Percentiles rank a stretch among this genome's conserved stretches.
Evolutionary conservation across 1,139 yeast species (phyloP).

Genomic region (Saccharomycopsis hybrid): DNA sequence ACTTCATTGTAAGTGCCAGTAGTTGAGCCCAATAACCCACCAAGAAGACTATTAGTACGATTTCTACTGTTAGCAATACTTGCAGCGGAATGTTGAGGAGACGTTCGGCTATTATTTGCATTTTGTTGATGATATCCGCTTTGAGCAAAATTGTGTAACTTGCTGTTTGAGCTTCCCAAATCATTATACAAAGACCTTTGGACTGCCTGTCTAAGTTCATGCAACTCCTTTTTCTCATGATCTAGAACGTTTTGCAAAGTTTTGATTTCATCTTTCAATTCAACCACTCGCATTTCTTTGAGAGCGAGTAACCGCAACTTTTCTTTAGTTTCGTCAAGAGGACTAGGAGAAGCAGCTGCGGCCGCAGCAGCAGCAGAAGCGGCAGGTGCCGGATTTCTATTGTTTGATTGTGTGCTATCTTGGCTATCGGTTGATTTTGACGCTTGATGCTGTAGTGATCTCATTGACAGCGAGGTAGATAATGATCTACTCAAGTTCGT

Average conservation of each 20-base stretch:
- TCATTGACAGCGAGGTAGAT: neutral
- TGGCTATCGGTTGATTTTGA: neutral
- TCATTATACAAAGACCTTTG: conserved; percentile 33
- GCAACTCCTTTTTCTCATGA: conserved; percentile 34
- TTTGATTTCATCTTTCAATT: conserved; percentile 44
- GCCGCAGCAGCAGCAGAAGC: neutral
- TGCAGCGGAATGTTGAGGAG: conserved; percentile 2
- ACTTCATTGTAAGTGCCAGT: too few relatives aligned
- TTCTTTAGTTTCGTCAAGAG: conserved; percentile 39
- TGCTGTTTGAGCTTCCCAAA: conserved; percentile 7
- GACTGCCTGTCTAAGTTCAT: conserved; percentile 33
- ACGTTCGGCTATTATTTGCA: neutral
- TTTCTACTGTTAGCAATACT: neutral
- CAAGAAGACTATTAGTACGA: conserved; percentile 11
- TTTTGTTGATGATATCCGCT: neutral
- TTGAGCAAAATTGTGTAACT: neutral
- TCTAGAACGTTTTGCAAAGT: conserved; percentile 30
- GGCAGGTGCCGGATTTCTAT: neutral
- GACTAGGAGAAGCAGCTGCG: neutral
- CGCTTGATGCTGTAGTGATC: neutral
- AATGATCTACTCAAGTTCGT: neutral
- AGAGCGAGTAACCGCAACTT: conserved; percentile 51
- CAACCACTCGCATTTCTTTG: conserved; percentile 57
- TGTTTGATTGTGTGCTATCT: neutral
- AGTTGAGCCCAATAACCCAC: conserved; percentile 12